Conservation (phyloP, 2,329 filamentous ascomycete genomes). For the Nothomitra cinnamomea region DNA sequence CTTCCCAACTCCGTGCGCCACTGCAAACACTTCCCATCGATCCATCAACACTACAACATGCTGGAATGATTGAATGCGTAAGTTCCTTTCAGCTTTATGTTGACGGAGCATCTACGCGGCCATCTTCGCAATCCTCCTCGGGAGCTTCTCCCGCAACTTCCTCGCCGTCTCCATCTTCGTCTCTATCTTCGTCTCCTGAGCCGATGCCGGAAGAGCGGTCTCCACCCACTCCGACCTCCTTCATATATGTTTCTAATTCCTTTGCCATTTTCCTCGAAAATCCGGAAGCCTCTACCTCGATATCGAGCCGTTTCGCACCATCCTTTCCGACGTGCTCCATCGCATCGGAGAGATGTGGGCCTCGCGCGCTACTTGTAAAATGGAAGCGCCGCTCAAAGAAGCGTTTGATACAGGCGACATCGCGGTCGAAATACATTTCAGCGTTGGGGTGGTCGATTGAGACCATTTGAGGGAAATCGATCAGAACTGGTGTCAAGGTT, state of each 20-base stretch:
- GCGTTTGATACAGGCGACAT: conserved; percentile 86
- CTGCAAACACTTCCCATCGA: too few relatives aligned
- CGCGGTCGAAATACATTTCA: conserved; percentile 92
- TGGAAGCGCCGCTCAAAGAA: conserved; percentile 85
- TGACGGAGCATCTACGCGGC: too few relatives aligned
- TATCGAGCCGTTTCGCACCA: conserved; percentile 56
- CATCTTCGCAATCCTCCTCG: background rate
- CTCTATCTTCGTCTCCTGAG: conserved; percentile 23
- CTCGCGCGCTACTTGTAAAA: conserved; percentile 65
- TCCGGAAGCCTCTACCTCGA: conserved; percentile 78
- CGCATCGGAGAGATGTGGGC: conserved; percentile 73
- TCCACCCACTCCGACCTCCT: conserved; percentile 38
- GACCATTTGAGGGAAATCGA: conserved; percentile 97
- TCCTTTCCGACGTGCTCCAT: conserved; percentile 54
- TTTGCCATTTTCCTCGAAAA: conserved; percentile 96
- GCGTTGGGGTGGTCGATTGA: conserved; percentile 89
- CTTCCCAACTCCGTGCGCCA: too few relatives aligned
- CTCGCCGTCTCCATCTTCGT: conserved; percentile 23
- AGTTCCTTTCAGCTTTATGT: too few relatives aligned
- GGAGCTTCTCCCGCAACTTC: conserved; percentile 21
- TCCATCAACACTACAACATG: too few relatives aligned
- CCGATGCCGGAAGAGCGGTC: conserved; percentile 33
- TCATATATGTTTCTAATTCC: conserved; percentile 81
- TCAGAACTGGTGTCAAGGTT: conserved; percentile 61
- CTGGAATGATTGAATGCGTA: too few relatives aligned